Evolutionary conservation across 345 rosid species (phyloP).

Genomic region (Heritiera fomes): DNA sequence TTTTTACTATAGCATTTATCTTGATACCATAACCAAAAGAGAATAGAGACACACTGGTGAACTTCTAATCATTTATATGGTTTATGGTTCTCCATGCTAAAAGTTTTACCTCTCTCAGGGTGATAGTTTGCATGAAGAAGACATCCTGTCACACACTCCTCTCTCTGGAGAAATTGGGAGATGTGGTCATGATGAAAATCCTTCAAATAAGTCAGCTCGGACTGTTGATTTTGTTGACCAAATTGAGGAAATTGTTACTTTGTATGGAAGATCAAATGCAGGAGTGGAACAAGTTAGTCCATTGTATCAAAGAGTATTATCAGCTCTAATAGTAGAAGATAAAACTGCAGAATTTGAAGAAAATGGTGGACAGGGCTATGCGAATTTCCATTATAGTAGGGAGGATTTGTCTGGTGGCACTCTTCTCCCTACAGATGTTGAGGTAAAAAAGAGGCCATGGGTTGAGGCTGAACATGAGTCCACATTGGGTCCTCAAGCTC

Average conservation of each 20-base stretch:
- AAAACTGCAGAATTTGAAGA: constrained; percentile 43
- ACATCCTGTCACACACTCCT: constrained; percentile 24
- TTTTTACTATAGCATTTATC: too few relatives aligned
- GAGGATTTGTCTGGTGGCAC: constrained; percentile 28
- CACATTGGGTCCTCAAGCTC: constrained; percentile 30
- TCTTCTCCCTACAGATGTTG: constrained; percentile 22
- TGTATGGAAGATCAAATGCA: constrained; percentile 25
- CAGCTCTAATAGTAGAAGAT: constrained; percentile 56
- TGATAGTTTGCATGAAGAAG: constrained; percentile 31
- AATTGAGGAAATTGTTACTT: constrained; percentile 21
- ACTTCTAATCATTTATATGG: background rate
- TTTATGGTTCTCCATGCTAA: background rate
- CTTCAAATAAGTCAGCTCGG: constrained; percentile 16
- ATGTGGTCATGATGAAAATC: constrained; percentile 23
- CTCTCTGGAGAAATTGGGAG: constrained; percentile 31
- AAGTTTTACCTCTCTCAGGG: constrained; percentile 24
- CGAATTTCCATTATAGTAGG: constrained; percentile 25
- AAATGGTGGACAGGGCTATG: constrained; percentile 33
- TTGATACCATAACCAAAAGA: background rate
- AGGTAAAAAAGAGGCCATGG: constrained; percentile 31
- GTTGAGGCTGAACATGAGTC: constrained; percentile 33
- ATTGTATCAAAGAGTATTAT: constrained; percentile 57
- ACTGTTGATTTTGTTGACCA: constrained; percentile 25
- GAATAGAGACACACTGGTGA: background rate
- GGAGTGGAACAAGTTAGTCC: constrained; percentile 39